Evolutionary conservation across 331 rosid genomes (phyloP), one percentile per base, ranked within the genome.

Genomic region (Pyrus hybrid): DNA sequence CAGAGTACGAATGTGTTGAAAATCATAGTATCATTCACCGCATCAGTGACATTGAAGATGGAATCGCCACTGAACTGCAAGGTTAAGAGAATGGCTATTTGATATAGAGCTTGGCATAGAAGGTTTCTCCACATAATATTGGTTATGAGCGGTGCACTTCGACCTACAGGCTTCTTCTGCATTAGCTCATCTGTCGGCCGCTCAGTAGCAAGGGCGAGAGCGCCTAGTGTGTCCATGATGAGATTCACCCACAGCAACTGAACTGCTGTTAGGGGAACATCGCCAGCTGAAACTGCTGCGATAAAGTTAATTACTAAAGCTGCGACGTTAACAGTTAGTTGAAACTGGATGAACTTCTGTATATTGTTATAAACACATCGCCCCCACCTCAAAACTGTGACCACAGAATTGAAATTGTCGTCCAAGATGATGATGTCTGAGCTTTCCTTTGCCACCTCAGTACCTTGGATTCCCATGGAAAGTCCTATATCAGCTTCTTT

Each of bases 401-500:
- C 93, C 4, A 93, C 98, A 2, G 98, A 86, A 25, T 74, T 75
- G 88, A 93, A 91, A 75, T 93, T 89, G 45, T 93, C 96, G 7
- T 93, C 96, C 76, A 93, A 83, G 71, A 89, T 91, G 16, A 91
- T 90, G 30, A 91, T 91, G 68, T 89, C 97, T 0, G 93, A 89
- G 81, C 98, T 93, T 75, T 90, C 95, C 64, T 93, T 93, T 5
- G 98, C 96, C 56, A 93, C 98, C 71, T 93, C 98, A 7, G 98
- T 93, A 47, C 98, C 94, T 82, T 93, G 93, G 72, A 87, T 82
- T 18, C 98, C 98, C 98, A 93, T 93, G 22, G 95, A 90, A 61
- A 90, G 98, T 71, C 96, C 98, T 67, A 93, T 77, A 63, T 93
- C 93, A 37, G 98, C 96, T 86, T 88, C 98, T 74, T 93, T 93